A percentile compares a stretch with the other conserved stretches of the same genome.
Evolutionary conservation across 768 basidiomycete genomes (phyloP).

Genomic region (Boletus coccyginus): DNA sequence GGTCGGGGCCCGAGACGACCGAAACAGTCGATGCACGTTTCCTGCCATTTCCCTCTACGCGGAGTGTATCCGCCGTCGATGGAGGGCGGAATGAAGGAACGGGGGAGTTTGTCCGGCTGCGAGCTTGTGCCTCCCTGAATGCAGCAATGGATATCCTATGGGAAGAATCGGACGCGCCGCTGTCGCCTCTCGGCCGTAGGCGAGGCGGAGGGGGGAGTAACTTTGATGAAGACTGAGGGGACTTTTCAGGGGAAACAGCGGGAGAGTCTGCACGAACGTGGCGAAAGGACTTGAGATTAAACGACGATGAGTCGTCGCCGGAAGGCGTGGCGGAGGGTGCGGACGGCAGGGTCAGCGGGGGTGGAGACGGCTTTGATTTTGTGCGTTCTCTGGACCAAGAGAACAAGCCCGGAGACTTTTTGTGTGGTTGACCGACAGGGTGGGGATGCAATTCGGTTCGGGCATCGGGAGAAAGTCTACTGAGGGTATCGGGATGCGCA

Average conservation of each 20-base stretch:
- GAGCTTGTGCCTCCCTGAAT: constrained; percentile 74
- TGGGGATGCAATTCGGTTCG: not conserved
- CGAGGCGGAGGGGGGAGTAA: constrained; percentile 36
- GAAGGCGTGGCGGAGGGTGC: constrained; percentile 19
- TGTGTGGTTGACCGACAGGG: constrained; percentile 21
- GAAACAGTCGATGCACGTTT: constrained; percentile 32
- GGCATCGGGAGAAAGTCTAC: constrained; percentile 14
- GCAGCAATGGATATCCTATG: constrained; percentile 81
- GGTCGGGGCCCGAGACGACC: constrained; percentile 17
- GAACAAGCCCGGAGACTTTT: constrained; percentile 37
- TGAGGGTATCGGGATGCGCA: constrained; percentile 19
- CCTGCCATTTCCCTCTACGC: constrained; percentile 23
- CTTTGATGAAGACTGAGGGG: constrained; percentile 25
- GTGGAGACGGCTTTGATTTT: constrained; percentile 28
- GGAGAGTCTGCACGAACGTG: constrained; percentile 55
- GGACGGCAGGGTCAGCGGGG: constrained; percentile 35
- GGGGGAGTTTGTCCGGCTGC: constrained; percentile 60
- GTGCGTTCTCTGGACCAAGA: constrained; percentile 38
- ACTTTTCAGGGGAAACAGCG: constrained; percentile 14
- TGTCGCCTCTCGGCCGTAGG: constrained; percentile 54
- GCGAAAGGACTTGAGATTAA: constrained; percentile 74
- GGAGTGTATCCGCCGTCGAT: constrained; percentile 31
- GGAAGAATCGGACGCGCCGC: constrained; percentile 59
- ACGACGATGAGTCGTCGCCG: constrained; percentile 38
- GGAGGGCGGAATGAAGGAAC: constrained; percentile 47